phyloP scores from a whole-genome alignment of 192 early-diverging fungal species.

The Pilobolus umbonatus region DNA sequence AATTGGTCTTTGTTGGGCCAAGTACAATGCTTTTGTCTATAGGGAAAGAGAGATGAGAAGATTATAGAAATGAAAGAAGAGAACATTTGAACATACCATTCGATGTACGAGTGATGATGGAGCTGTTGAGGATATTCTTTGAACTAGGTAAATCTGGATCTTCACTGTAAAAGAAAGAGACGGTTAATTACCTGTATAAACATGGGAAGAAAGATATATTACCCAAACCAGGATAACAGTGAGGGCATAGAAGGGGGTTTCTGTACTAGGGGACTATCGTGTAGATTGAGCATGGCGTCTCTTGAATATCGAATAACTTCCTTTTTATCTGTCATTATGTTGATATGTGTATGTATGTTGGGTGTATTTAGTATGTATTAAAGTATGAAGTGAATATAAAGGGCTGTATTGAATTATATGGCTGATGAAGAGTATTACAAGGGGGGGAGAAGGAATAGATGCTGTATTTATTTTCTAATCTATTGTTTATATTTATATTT shows the following conservation, averaged over 20 bases:
- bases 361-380: too few relatives aligned
- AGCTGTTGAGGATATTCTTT: constrained; percentile 17
- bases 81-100: too few relatives aligned
- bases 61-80: too few relatives aligned
- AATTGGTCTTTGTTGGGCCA: constrained; percentile 53
- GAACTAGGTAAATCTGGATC: constrained; percentile 13
- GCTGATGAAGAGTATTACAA: too few relatives aligned
- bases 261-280: constrained; percentile 27
- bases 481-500: too few relatives aligned
- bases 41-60: too few relatives aligned
- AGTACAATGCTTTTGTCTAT: constrained; percentile 45
- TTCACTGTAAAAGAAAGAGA: constrained; percentile 8
- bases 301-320: constrained; percentile 26
- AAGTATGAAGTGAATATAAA: neutral
- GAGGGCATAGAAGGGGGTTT: constrained; percentile 30
- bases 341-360: neutral
- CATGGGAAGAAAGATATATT: neutral
- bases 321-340: neutral
- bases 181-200: neutral
- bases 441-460: too few relatives aligned
- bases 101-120: constrained; percentile 14
- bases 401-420: neutral
- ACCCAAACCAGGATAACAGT: constrained; percentile 31
- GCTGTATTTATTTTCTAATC: too few relatives aligned
- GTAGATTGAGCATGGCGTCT: constrained; percentile 22